Evolutionary conservation across 768 basidiomycete genomes (phyloP), one percentile per base, ranked within the genome.

Genomic region (Boletus vermiculosoides): DNA sequence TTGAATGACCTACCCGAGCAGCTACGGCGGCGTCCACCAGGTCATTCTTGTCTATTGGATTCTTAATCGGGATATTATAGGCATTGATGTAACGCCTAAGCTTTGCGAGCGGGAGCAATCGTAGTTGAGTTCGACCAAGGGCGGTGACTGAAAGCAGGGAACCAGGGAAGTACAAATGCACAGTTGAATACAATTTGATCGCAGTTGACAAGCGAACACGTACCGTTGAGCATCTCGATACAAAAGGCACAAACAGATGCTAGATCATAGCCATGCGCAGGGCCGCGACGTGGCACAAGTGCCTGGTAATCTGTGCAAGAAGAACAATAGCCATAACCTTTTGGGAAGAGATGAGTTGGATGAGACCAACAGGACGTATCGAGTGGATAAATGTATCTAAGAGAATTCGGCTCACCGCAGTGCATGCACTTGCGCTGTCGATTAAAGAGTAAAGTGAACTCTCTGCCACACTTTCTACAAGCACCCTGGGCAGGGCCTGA

Each of bases 291-390:
- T n/a, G 90, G 90, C 83, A 90, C 83, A 40, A 92, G 76, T 1
- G 88, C 90, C 65, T 86, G 86, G 68, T 81, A 90, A 65, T 91
- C 90, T 2, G 84, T 77, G 70, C 90, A 92, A 42, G 79, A 83
- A 37, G 83, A 78, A 66, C 90, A 92, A 66, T 89, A 92, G 6
- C 75, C 71, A 69, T 83, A 88, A 33, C 90, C 90, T 92, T 63
- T 20, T 9, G 23, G 1, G 12, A 59, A 36, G 39, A 34, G 52
- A 44, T 11, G 23, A 10, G n/a, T 47, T n/a, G 16, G 18, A 6
- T 12, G 50, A 25, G 49, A 57, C 49, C 20, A 47, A 44, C 5
- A 11, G 10, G 41, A 39, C 37, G 48, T 2, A 15, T 36, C 15
- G 45, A 45, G 10, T n/a, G 16, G 13, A 44, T 15, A 28, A 4